These are phyloP conservation scores for Beauveria sp. DNA, from an alignment of 2,329 filamentous ascomycete genomes.

Conservation along the genomic window DNA sequence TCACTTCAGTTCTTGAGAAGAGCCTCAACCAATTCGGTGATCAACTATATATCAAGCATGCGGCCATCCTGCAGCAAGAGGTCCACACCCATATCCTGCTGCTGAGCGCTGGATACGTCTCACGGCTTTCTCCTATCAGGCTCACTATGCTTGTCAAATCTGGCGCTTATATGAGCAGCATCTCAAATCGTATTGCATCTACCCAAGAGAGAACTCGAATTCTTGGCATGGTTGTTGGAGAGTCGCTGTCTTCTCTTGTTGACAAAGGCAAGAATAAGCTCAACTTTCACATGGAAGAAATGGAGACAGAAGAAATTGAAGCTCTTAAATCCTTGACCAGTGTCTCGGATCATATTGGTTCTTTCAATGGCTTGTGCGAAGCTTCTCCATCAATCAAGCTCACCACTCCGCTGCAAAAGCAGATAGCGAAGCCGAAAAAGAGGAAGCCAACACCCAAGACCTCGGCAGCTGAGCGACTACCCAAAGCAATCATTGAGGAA, in stretches of 20 bases:
- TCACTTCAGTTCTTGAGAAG: constrained; percentile 57
- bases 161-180: constrained; percentile 62
- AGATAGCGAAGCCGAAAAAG: constrained; percentile 18
- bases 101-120: constrained; percentile 67
- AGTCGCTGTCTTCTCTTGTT: constrained; percentile 56
- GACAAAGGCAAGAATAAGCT: constrained; percentile 65
- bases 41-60: constrained; percentile 77
- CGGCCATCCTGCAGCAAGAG: constrained; percentile 81
- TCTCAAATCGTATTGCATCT: constrained; percentile 78
- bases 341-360: constrained; percentile 56
- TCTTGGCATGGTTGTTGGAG: constrained; percentile 82
- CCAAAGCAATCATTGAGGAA: constrained; percentile 55
- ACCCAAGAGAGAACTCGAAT: constrained; percentile 70
- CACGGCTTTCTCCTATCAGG: constrained; percentile 57
- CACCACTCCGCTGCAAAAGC: constrained; percentile 12
- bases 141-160: constrained; percentile 64
- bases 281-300: constrained; percentile 78
- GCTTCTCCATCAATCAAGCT: constrained; percentile 6
- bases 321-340: constrained; percentile 65
- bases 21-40: constrained; percentile 72
- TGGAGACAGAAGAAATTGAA: constrained; percentile 60
- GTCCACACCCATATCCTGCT: constrained; percentile 75
- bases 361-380: constrained; percentile 40
- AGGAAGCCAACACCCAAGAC: constrained; percentile 23
- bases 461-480: constrained; percentile 21